phyloP scores from a whole-genome alignment of 1,284 basidiomycete genomes.

The Phaffia rhodozyma region DNA sequence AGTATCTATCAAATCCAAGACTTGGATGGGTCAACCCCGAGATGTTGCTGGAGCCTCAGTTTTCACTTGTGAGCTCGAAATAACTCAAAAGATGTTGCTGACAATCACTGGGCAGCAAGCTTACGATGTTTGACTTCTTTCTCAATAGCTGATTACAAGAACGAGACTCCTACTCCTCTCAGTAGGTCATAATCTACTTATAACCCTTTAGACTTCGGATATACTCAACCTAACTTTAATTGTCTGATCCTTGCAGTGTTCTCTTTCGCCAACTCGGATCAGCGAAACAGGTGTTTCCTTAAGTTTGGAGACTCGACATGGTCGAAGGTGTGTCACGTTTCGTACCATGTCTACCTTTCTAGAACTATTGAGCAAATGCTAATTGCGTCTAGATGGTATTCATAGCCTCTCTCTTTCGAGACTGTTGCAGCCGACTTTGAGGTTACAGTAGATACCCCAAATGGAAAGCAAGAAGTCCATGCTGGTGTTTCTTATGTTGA shows the following conservation, averaged over 20 bases:
- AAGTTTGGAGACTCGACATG: constrained; percentile 76
- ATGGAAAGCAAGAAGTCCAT: constrained; percentile 67
- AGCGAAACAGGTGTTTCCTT: constrained; percentile 74
- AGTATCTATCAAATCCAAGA: constrained; percentile 64
- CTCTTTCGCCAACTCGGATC: constrained; percentile 65
- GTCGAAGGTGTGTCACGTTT: constrained; percentile 55
- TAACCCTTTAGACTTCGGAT: too few species aligned
- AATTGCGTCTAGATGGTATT: neutral
- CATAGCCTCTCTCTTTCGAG: constrained; percentile 70
- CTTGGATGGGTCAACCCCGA: constrained; percentile 56
- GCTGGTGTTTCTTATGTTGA: constrained; percentile 86
- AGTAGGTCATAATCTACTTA: constrained; percentile 42
- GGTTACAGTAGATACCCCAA: constrained; percentile 55
- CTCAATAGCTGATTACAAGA: constrained; percentile 38
- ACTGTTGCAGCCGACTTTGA: constrained; percentile 82
- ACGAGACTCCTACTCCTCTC: constrained; percentile 55
- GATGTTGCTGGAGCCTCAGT: constrained; percentile 70
- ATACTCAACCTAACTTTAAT: too few species aligned
- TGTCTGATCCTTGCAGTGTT: constrained; percentile 48
- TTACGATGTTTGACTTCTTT: neutral
- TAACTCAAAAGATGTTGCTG: constrained; percentile 38
- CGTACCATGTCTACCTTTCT: neutral
- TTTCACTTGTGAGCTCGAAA: constrained; percentile 34
- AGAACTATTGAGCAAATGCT: constrained; percentile 5
- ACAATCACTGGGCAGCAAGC: neutral